Percentiles rank a stretch among this genome's conserved stretches.
Evolutionary conservation across 345 rosid species (phyloP).

Genomic region (thale cress (Arabidopsis thaliana)): TAIR10.1 NC_003076.8:22875501-22876000

Average conservation of each 20-base stretch:
- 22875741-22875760: slow-evolving; percentile 95
- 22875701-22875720: slow-evolving; percentile 92
- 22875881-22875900: slow-evolving; percentile 95
- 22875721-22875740: slow-evolving; percentile 87
- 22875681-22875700: slow-evolving; percentile 87
- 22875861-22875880: slow-evolving; percentile 57
- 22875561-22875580: background rate
- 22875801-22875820: background rate
- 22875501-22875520: slow-evolving; percentile 88
- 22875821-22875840: background rate
- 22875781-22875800: slow-evolving; percentile 85
- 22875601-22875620: background rate
- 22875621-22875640: slow-evolving; percentile 66
- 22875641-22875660: slow-evolving; percentile 89
- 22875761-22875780: slow-evolving; percentile 85
- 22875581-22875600: background rate
- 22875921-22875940: slow-evolving; percentile 78
- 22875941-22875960: slow-evolving; percentile 69
- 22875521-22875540: slow-evolving; percentile 53
- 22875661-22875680: slow-evolving; percentile 88
- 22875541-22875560: slow-evolving; percentile 5
- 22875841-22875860: background rate
- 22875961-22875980: slow-evolving; percentile 6
- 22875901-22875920: slow-evolving; percentile 91
- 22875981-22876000: background rate